These are phyloP conservation scores for Tylopilus intermedius DNA, from an alignment of 768 basidiomycete species.

Conservation along the genomic window DNA sequence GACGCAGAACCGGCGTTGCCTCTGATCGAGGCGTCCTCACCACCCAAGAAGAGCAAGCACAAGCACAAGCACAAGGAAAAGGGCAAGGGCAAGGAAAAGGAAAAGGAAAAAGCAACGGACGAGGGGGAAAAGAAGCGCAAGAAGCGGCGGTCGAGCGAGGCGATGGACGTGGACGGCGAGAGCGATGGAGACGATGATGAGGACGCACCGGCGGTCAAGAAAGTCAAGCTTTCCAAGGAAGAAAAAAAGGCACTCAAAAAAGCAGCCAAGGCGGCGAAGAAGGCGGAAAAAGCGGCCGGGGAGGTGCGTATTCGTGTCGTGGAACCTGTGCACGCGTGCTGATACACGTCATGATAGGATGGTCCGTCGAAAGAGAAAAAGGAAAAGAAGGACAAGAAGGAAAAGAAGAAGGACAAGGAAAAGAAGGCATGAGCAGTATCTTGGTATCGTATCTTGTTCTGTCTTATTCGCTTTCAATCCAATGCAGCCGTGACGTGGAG, in stretches of 20 bases:
- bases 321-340: background rate
- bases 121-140: constrained; percentile 38
- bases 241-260: constrained; percentile 84
- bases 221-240: constrained; percentile 75
- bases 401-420: constrained; percentile 39
- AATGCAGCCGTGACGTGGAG: background rate
- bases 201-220: constrained; percentile 55
- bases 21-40: constrained; percentile 50
- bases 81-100: constrained; percentile 26
- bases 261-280: constrained; percentile 63
- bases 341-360: constrained; percentile 21
- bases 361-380: constrained; percentile 35
- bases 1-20: constrained; percentile 47
- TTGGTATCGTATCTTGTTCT: background rate
- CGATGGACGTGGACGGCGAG: constrained; percentile 58
- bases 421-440: constrained; percentile 37
- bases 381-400: constrained; percentile 32
- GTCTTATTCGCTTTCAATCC: background rate
- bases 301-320: constrained; percentile 24
- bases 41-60: constrained; percentile 57
- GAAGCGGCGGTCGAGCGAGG: constrained; percentile 65
- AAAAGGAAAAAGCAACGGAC: constrained; percentile 33
- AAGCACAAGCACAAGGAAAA: constrained; percentile 32
- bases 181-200: constrained; percentile 34
- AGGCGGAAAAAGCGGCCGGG: constrained; percentile 37